A percentile compares a stretch with the other conserved stretches of the same genome.
phyloP scores from a whole-genome alignment of 2,329 filamentous ascomycete species.

The Penicillium concentricum region DNA sequence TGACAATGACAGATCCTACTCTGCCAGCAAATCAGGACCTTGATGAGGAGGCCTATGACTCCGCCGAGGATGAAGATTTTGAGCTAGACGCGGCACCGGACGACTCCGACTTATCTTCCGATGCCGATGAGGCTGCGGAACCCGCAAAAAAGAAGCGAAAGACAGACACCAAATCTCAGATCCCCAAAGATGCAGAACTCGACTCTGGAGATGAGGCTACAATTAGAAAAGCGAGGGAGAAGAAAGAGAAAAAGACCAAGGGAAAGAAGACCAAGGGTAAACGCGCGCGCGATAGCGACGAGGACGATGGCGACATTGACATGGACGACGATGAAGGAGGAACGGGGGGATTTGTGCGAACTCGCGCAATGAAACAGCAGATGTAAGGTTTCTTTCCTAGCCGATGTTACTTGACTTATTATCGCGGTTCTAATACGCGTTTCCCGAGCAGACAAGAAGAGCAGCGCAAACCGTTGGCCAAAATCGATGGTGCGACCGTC shows the following conservation, averaged over 20 bases:
- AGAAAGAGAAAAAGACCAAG: conserved; percentile 41
- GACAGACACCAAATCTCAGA: conserved; percentile 24
- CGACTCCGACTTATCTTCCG: conserved; percentile 36
- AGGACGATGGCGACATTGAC: conserved; percentile 41
- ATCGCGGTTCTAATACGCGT: conserved; percentile 4
- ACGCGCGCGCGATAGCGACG: conserved; percentile 27
- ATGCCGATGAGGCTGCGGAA: conserved; percentile 31
- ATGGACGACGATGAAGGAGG: conserved; percentile 45
- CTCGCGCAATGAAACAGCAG: conserved; percentile 52
- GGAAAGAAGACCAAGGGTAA: conserved; percentile 31
- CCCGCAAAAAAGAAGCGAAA: conserved; percentile 43
- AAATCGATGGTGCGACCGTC: conserved; percentile 52
- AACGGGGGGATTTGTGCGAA: conserved; percentile 53
- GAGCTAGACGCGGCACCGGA: conserved; percentile 34
- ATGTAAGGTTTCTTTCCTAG: conserved; percentile 36
- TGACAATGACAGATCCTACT: conserved; percentile 17
- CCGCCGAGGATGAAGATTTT: conserved; percentile 41
- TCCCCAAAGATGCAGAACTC: conserved; percentile 40
- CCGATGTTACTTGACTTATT: background rate
- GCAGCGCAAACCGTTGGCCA: conserved; percentile 48
- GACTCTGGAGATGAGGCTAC: conserved; percentile 59
- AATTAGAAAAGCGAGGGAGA: conserved; percentile 50
- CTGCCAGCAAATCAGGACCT: conserved; percentile 22
- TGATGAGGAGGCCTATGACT: conserved; percentile 39
- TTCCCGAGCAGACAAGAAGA: conserved; percentile 43